A percentile compares a stretch with the other conserved stretches of the same genome.
These are phyloP conservation scores for Sanghuangporus baumii DNA, from an alignment of 1,284 basidiomycete genomes.

Conservation along the genomic window DNA sequence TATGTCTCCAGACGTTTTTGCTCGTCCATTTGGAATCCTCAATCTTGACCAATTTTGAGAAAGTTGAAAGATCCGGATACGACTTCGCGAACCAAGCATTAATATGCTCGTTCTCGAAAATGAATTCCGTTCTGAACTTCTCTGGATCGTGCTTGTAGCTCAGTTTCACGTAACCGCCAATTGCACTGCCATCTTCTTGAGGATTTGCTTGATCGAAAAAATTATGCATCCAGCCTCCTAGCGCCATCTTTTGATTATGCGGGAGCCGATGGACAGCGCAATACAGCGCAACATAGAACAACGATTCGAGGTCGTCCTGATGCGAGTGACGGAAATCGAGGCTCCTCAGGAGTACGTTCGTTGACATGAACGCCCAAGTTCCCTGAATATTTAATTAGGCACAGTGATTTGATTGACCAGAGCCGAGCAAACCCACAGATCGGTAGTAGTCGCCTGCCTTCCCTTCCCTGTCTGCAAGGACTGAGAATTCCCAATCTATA, in stretches of 20 bases:
- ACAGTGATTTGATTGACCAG: neutral
- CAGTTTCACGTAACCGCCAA: neutral
- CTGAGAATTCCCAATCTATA: constrained; percentile 32
- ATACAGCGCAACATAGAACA: constrained; percentile 26
- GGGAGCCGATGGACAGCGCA: neutral
- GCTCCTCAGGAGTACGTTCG: constrained; percentile 10
- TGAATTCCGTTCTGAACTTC: neutral
- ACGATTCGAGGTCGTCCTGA: constrained; percentile 32
- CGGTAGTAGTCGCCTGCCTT: constrained; percentile 35
- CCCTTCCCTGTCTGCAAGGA: constrained; percentile 1
- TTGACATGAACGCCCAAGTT: neutral
- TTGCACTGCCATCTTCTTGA: neutral
- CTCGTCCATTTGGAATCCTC: neutral
- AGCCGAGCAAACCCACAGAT: constrained; percentile 21
- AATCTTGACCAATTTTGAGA: too few species aligned
- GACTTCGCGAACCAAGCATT: too few species aligned
- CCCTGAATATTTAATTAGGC: neutral
- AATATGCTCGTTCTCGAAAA: neutral
- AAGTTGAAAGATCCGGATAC: too few species aligned
- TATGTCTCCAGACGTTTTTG: neutral
- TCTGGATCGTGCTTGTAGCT: neutral
- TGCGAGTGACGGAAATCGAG: constrained; percentile 21
- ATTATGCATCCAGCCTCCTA: neutral
- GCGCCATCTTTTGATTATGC: neutral
- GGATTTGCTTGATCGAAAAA: neutral